phyloP scores from a whole-genome alignment of 2,329 filamentous ascomycete genomes.

The Aspergillus ochraceus region DNA sequence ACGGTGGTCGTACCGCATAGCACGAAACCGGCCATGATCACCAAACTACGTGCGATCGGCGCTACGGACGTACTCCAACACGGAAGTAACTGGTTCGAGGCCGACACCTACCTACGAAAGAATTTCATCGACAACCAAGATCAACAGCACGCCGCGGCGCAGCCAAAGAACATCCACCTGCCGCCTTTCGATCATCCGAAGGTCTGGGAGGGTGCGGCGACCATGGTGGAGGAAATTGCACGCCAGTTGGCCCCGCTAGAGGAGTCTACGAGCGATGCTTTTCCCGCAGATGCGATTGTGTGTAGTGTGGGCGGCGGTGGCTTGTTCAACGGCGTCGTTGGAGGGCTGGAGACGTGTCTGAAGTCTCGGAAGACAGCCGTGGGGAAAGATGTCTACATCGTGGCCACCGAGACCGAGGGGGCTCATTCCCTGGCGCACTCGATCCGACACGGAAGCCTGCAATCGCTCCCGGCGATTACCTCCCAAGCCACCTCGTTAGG shows the following conservation, averaged over 20 bases:
- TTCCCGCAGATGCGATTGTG: constrained; percentile 66
- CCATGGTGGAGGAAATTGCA: constrained; percentile 37
- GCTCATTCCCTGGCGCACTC: constrained; percentile 66
- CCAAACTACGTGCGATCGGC: constrained; percentile 66
- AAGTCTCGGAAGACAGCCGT: constrained; percentile 16
- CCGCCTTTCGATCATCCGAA: constrained; percentile 40
- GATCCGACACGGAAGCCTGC: constrained; percentile 53
- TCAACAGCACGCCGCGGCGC: constrained; percentile 5
- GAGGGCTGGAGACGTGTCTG: constrained; percentile 53
- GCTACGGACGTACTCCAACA: constrained; percentile 63
- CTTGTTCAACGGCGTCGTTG: constrained; percentile 70
- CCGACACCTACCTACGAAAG: constrained; percentile 64
- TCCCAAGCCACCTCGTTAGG: constrained; percentile 72
- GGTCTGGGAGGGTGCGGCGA: constrained; percentile 38
- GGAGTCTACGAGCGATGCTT: constrained; percentile 5
- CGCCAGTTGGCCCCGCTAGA: constrained; percentile 31
- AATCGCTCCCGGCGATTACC: constrained; percentile 67
- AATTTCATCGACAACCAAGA: constrained; percentile 38
- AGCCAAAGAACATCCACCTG: constrained; percentile 31
- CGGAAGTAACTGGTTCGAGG: constrained; percentile 67
- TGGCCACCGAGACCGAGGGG: constrained; percentile 73
- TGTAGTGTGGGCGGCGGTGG: constrained; percentile 79
- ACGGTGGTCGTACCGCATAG: constrained; percentile 71
- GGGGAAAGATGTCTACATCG: constrained; percentile 42
- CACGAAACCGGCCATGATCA: constrained; percentile 66